Percentiles rank a stretch among this genome's conserved stretches.
These are phyloP conservation scores for Aspergillus sojae DNA, from an alignment of 2,329 filamentous ascomycete species.

Conservation along the genomic window DNA sequence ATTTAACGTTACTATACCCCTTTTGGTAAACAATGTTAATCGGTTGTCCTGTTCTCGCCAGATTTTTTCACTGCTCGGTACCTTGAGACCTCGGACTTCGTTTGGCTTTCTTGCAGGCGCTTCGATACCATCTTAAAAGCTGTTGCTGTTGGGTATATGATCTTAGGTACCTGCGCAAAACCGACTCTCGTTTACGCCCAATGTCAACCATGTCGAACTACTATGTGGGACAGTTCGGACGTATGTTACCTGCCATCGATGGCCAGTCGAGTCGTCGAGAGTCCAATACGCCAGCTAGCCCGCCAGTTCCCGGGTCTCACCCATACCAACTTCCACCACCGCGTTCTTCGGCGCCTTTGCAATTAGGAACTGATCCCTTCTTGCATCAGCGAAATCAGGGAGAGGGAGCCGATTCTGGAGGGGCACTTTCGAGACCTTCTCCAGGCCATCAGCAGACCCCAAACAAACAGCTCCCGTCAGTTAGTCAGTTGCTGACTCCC, in stretches of 20 bases:
- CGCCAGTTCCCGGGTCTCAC: slow-evolving; percentile 32
- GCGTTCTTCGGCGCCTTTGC: slow-evolving; percentile 34
- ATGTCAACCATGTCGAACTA: slow-evolving; percentile 37
- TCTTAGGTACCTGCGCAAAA: slow-evolving; percentile 6
- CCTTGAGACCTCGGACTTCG: background rate
- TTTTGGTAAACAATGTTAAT: slow-evolving; percentile 4
- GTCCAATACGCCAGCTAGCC: slow-evolving; percentile 33
- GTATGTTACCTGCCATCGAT: slow-evolving; percentile 39
- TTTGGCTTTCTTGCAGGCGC: background rate
- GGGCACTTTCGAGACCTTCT: slow-evolving; percentile 13
- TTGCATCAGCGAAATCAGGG: slow-evolving; percentile 28
- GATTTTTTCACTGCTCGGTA: background rate
- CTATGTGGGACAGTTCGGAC: slow-evolving; percentile 44
- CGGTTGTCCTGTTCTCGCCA: slow-evolving; percentile 1
- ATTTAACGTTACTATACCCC: background rate
- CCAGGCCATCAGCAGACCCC: slow-evolving; percentile 16
- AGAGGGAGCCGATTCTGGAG: slow-evolving; percentile 27
- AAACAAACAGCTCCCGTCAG: slow-evolving; percentile 41
- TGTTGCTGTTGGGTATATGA: slow-evolving; percentile 18
- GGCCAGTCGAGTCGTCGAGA: slow-evolving; percentile 30
- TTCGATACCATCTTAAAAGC: slow-evolving; percentile 1
- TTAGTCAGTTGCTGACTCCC: slow-evolving; percentile 44
- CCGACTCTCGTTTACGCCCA: background rate
- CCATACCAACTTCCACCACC: slow-evolving; percentile 47
- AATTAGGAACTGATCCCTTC: slow-evolving; percentile 39